Base-by-base conservation (phyloP, 2,329 filamentous ascomycete species). In the Pseudopithomyces maydicus region DNA sequence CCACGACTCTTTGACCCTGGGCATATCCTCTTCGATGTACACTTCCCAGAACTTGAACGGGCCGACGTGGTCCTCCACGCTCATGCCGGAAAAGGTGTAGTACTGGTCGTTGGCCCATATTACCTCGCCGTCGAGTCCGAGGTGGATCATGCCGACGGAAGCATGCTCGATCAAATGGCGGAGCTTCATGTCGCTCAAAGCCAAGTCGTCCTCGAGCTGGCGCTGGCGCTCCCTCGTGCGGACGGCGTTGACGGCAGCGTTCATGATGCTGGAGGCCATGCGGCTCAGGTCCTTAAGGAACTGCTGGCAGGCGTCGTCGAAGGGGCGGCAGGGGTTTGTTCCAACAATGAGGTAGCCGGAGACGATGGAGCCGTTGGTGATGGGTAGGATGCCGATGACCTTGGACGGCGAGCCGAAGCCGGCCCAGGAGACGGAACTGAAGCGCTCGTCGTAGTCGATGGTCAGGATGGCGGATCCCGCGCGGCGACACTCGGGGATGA, bases 71-170 rank as follows among this genome's bases (percentile, higher is more conserved):
- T 71, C 56, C 3, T 63, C 54, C 6, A 64, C 57, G 3, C 56
- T 53, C 19, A 36, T 54, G 2, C 70, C 71, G n/a, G 67, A 59
- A 14, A 75, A 47, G n/a, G 62, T 56, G 46, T 70, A 74, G 54
- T 71, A 73, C 23, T 73, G 67, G 23, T 74, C 69, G 41, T 75
- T 75, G 6, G 72, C 73, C 73, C 72, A 74, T 4, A 74, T 55
- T 56, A 72, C 68, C 1, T 65, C 45, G 4, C 73, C 73, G 6
- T 70, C 63, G 0, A 71, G 56, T 14, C 68, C 69, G 17, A 71
- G 51, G 45, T 74, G 67, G 23, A 65, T 68, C 69, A 74, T 75
- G 42, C 72, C 73, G 1, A 74, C 71, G 1, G 72, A 70, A 2
- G 71, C 72, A 51, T 74, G 73, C 35, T 72, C 69, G 29, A 74